Evolutionary conservation across 768 basidiomycete species (phyloP).

Genomic region (Dacryopinax primogenitus): DNA sequence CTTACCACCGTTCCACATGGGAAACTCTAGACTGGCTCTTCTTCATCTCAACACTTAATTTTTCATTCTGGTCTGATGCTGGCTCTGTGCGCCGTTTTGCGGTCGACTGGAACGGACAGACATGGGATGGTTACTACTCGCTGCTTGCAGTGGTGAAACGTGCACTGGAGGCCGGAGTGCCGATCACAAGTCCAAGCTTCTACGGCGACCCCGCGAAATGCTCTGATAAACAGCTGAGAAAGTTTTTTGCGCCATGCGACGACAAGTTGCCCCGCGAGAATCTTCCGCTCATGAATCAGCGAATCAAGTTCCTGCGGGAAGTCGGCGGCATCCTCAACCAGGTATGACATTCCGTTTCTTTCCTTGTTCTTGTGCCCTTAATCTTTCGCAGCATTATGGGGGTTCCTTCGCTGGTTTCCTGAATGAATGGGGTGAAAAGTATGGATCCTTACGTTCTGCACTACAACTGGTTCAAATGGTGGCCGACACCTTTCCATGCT

Average conservation of each 20-base stretch:
- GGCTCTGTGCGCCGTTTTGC: conserved; percentile 50
- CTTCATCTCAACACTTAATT: conserved; percentile 73
- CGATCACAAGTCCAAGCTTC: conserved; percentile 65
- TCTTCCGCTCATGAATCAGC: conserved; percentile 57
- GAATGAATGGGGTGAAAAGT: conserved; percentile 42
- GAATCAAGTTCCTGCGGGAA: conserved; percentile 65
- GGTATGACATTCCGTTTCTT: conserved; percentile 31
- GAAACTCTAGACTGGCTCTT: conserved; percentile 73
- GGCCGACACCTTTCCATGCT: conserved; percentile 55
- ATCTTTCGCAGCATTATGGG: conserved; percentile 39
- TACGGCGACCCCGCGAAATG: conserved; percentile 59
- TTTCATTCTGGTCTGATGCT: conserved; percentile 75
- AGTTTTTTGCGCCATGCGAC: conserved; percentile 46
- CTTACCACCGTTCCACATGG: conserved; percentile 41
- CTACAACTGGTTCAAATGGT: conserved; percentile 63
- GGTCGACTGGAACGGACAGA: conserved; percentile 55
- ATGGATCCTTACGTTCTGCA: conserved; percentile 48
- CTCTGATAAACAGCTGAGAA: conserved; percentile 53
- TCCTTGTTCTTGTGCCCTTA: not conserved
- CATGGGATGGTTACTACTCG: conserved; percentile 80
- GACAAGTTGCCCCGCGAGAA: conserved; percentile 36
- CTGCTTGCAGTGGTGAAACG: conserved; percentile 70
- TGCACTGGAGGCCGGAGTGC: conserved; percentile 64
- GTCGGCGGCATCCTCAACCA: conserved; percentile 58
- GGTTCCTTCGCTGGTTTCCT: conserved; percentile 62